Base-by-base conservation (phyloP, 805 yeast species). In the Candida easanensis region DNA sequence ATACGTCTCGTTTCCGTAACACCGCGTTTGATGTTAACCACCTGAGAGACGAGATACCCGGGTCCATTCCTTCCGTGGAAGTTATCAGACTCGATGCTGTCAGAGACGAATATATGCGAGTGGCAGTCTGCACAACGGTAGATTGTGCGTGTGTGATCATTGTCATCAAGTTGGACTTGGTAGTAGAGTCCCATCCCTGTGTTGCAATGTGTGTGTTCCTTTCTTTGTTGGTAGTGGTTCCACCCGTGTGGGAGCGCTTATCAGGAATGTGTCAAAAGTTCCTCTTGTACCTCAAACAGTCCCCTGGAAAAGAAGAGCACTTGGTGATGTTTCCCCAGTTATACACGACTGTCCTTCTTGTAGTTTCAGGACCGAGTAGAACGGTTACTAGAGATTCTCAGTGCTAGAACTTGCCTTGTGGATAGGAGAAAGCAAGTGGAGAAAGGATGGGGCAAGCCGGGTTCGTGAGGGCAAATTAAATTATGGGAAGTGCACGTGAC, bases 41-140 rank as follows among this genome's bases (percentile, higher is more conserved):
- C 79, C 28, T 64, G 63, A 35, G 69, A 63, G 49, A 82, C 76
- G 33, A 82, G 61, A 49, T 68, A 71, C 1, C 85, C 88, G 40
- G 71, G 71, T 0, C 88, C 88, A 1, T 75, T 66, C 33, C 66
- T 65, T 1, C 87, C 88, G 18, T 66, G 62, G 54, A 80, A 82
- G 38, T 71, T 74, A 14, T 51, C 52, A 8, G 57, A 48, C 10
- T 42, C 37, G 10, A 57, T 48, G 26, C 48, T 34, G 5, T 41
- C 15, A 4, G 54, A 48, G 8, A 51, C 31, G 37, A 57, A 57
- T 4, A 55, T 27, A 32, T 57, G 60, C 0, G 55, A 28, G 14
- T 38, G 45, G 38, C 61, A 57, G 33, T 44, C 37, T 1, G 30
- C 33, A 30, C 61, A 57, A 22, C 40, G 34, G 48, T 33, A 57